Evolutionary conservation across 1,139 yeast species (phyloP).

Genomic region (Trichomonascaceae sp.): DNA sequence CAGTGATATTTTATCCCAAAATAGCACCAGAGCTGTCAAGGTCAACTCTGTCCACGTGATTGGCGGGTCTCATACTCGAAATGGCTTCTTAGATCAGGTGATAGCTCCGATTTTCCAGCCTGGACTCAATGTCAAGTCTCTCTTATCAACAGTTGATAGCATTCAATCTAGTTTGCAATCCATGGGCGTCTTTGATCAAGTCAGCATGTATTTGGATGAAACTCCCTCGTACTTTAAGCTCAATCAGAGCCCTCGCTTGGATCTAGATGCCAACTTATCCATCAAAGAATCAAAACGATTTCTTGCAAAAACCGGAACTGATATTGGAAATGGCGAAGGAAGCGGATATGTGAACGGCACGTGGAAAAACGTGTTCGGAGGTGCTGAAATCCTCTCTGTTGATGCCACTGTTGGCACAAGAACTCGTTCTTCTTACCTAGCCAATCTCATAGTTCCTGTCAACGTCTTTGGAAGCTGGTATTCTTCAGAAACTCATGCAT

Average conservation of each 20-base stretch:
- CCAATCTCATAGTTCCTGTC: slow-evolving; percentile 54
- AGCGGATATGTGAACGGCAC: slow-evolving; percentile 54
- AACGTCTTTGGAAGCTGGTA: slow-evolving; percentile 42
- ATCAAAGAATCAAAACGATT: slow-evolving; percentile 16
- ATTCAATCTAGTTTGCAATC: slow-evolving; percentile 14
- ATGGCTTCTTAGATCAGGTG: slow-evolving; percentile 16
- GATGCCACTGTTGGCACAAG: slow-evolving; percentile 41
- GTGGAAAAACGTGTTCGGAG: slow-evolving; percentile 21
- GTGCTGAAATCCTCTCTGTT: slow-evolving; percentile 20
- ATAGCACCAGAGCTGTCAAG: slow-evolving; percentile 13
- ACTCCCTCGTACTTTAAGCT: slow-evolving; percentile 8
- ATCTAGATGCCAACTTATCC: slow-evolving; percentile 15
- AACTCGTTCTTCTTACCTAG: slow-evolving; percentile 57
- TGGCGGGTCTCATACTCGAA: slow-evolving; percentile 17
- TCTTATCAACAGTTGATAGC: slow-evolving; percentile 15
- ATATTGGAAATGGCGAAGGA: slow-evolving; percentile 39
- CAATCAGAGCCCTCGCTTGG: slow-evolving; percentile 10
- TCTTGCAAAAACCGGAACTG: slow-evolving; percentile 20
- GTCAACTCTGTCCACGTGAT: slow-evolving; percentile 15
- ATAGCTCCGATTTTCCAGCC: slow-evolving; percentile 17
- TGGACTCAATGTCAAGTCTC: slow-evolving; percentile 10
- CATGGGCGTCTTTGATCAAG: slow-evolving; percentile 18
- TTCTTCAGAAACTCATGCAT: slow-evolving; percentile 49
- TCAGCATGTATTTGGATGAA: slow-evolving; percentile 14
- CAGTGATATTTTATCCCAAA: slow-evolving; percentile 11